Base-by-base conservation (phyloP, 495 filamentous ascomycete species). In the Xylaria telfairii region DNA sequence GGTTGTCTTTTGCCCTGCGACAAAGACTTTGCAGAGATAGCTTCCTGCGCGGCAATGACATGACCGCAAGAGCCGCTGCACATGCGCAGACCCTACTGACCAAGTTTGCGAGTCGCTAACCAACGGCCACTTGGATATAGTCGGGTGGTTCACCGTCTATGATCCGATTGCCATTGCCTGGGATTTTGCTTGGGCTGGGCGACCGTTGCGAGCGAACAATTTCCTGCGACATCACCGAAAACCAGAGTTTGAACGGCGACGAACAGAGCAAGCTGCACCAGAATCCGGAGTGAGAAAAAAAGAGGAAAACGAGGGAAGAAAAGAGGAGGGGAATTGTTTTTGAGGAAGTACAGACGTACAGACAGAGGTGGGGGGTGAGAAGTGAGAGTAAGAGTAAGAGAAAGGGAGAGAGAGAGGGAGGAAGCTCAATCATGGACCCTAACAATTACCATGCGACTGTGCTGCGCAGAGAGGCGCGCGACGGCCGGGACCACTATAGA, bases 391-490 rank as follows among this genome's bases (percentile, higher is more conserved):
- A 59, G 54, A 3, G n/a, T 61, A 26, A 53, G 26, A 66, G 41
- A 61, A 32, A n/a, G 32, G 28, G 39, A 32, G 9, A 49, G 37
- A 57, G 46, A 10, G 39, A 65, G 61, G 13, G 15, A 56, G 57
- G 46, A 19, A 28, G 17, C 46, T 37, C n/a, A n/a, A 76, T 37
- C 71, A 83, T 83, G 81, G 82, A 83, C 39, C 71, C 74, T 4
- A 76, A 78, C 66, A 77, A 78, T 59, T 86, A 84, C 75, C 78
- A 75, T 67, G 83, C 84, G 73, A 84, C 80, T 17, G 81, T 84
- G 73, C 77, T 85, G 76, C 79, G 80, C 28, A 76, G 81, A 60
- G 74, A 79, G 59, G 78, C 81, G 73, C 78, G 77, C 73, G 80
- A 83, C 59, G 73, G 78, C 42, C 80, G 77, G 61, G 51, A 67